Evolutionary conservation across 2,329 filamentous ascomycete species (phyloP).

Genomic region (Pyricularia sp.): DNA sequence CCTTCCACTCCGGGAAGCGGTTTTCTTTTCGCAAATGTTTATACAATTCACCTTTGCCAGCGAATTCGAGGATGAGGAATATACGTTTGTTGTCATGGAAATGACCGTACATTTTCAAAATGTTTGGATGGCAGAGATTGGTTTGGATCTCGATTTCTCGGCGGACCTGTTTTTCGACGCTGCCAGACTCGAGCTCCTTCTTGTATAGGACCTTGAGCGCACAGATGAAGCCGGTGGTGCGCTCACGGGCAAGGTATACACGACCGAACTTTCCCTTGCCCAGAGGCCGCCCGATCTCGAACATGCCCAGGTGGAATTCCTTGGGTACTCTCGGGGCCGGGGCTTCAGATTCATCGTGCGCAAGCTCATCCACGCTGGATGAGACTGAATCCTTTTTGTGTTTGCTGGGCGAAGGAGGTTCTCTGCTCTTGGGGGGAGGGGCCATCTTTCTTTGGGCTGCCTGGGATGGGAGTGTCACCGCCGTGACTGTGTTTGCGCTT

Average conservation of each 20-base stretch:
- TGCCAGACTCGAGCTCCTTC: conserved; percentile 62
- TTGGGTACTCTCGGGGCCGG: conserved; percentile 28
- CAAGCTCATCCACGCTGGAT: conserved; percentile 32
- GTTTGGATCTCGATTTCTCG: conserved; percentile 85
- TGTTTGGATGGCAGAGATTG: conserved; percentile 75
- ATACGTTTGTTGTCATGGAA: conserved; percentile 84
- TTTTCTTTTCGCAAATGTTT: conserved; percentile 70
- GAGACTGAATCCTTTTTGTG: conserved; percentile 3
- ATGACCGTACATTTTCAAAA: conserved; percentile 71
- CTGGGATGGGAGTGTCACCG: conserved; percentile 57
- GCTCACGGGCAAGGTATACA: conserved; percentile 74
- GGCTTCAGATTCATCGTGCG: conserved; percentile 14
- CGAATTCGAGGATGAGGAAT: conserved; percentile 78
- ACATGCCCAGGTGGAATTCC: conserved; percentile 82
- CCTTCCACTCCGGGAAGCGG: conserved; percentile 75
- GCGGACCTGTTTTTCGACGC: conserved; percentile 74
- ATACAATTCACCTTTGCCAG: conserved; percentile 75
- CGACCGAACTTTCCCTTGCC: conserved; percentile 82
- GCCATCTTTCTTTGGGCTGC: conserved; percentile 39
- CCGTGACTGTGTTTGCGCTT: conserved; percentile 51
- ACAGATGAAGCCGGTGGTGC: conserved; percentile 68
- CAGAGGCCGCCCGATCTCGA: conserved; percentile 77
- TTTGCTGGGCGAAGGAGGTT: conserved; percentile 33
- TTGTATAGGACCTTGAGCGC: conserved; percentile 81
- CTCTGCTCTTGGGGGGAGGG: conserved; percentile 11